Percentiles rank a stretch among this genome's conserved stretches.
phyloP scores from a whole-genome alignment of 257 asterid species.

The Rauvolfia tetraphylla region DNA sequence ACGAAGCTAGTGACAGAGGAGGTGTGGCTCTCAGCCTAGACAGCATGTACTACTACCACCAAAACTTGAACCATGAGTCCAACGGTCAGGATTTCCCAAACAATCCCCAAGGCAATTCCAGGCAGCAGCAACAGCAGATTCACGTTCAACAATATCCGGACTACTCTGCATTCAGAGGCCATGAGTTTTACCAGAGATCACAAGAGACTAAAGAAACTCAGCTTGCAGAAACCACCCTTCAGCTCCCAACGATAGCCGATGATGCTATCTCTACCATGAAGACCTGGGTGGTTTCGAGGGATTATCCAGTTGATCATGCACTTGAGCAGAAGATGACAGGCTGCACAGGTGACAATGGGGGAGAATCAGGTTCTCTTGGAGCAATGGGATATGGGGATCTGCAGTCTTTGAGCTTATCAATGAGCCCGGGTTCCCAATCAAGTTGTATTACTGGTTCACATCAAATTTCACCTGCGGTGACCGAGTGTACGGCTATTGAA shows the following conservation, averaged over 20 bases:
- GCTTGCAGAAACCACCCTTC: slow-evolving; percentile 22
- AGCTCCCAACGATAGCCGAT: slow-evolving; percentile 38
- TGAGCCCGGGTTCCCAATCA: slow-evolving; percentile 96
- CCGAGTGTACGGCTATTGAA: slow-evolving; percentile 44
- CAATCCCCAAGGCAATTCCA: slow-evolving; percentile 36
- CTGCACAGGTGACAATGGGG: slow-evolving; percentile 33
- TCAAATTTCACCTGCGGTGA: slow-evolving; percentile 39
- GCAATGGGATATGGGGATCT: slow-evolving; percentile 66
- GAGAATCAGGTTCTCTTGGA: slow-evolving; percentile 37
- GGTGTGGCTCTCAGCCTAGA: slow-evolving; percentile 69
- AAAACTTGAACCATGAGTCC: slow-evolving; percentile 30
- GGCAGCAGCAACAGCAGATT: slow-evolving; percentile 27
- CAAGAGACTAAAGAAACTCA: slow-evolving; percentile 31
- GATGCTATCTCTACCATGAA: slow-evolving; percentile 44
- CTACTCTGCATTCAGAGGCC: slow-evolving; percentile 39
- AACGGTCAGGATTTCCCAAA: slow-evolving; percentile 43
- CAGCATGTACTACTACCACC: slow-evolving; percentile 61
- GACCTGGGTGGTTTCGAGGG: slow-evolving; percentile 60
- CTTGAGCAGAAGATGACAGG: slow-evolving; percentile 39
- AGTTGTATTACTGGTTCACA: slow-evolving; percentile 72
- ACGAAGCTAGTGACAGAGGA: slow-evolving; percentile 49
- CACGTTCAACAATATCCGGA: slow-evolving; percentile 43
- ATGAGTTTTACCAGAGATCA: slow-evolving; percentile 40
- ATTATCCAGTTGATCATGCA: slow-evolving; percentile 31
- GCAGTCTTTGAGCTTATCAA: slow-evolving; percentile 71